Percentiles rank a stretch among this genome's conserved stretches.
Evolutionary conservation across 306 rosid genomes (phyloP).

Genomic region (Begonia fuchsioides): DNA sequence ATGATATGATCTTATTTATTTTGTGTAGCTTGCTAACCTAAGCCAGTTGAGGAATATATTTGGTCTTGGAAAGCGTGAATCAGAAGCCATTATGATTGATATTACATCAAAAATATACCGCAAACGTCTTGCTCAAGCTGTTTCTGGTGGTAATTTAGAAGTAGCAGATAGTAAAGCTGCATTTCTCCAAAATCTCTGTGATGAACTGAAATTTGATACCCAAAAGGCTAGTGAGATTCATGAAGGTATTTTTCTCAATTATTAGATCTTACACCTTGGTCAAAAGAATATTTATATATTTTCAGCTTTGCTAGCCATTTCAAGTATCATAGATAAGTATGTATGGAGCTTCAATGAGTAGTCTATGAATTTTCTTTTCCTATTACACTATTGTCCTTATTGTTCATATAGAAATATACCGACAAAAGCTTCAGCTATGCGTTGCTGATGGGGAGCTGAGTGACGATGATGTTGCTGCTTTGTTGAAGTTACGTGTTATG

Average conservation of each 20-base stretch:
- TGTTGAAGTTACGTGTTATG: conserved; percentile 82
- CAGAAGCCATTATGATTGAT: conserved; percentile 64
- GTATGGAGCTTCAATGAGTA: no score
- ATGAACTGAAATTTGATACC: conserved; percentile 75
- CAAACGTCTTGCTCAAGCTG: conserved; percentile 60
- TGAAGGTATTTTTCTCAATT: conserved; percentile 38
- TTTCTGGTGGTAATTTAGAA: conserved; percentile 56
- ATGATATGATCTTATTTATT: no score
- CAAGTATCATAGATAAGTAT: no score
- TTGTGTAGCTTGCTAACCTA: conserved; percentile 37
- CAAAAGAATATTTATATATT: no score
- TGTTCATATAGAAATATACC: conserved; percentile 58
- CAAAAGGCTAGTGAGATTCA: conserved; percentile 80
- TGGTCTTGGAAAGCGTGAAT: conserved; percentile 87
- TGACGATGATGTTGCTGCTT: conserved; percentile 68
- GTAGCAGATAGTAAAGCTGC: conserved; percentile 91
- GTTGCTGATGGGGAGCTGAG: conserved; percentile 78
- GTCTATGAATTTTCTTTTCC: no score
- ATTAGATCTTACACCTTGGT: no score
- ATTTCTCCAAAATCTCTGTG: conserved; percentile 86
- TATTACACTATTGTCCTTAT: conserved; percentile 2
- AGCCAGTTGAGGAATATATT: conserved; percentile 82
- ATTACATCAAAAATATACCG: conserved; percentile 72
- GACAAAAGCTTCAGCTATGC: conserved; percentile 90
- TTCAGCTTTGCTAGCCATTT: no score